Base-by-base conservation (phyloP, 2,329 filamentous ascomycete genomes). In the Monosporascus sp. region DNA sequence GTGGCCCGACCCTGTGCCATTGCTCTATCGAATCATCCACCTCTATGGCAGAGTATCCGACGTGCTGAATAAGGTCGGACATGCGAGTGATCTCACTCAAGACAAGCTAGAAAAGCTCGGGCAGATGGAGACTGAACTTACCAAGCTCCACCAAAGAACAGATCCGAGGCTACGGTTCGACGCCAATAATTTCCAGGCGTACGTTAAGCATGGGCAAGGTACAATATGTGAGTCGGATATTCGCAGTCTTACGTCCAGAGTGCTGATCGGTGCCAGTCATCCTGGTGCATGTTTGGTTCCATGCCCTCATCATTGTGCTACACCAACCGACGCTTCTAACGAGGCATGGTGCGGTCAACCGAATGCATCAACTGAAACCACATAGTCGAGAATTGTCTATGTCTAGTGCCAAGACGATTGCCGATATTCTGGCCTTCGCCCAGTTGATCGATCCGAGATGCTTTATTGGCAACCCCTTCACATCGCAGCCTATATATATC, bases 341-440 rank as follows among this genome's bases (percentile, higher is more conserved):
- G 48, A 89, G 88, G 0, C 91, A 94, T 62, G 78, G 77, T n/a
- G 72, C 75, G 15, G 67, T 79, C 36, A 74, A 72, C 45, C 74
- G 73, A 53, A 85, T 88, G 50, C 79, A 89, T 49, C 87, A 90
- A 52, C 76, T 96, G 1, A 83, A 90, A 38, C 83, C 87, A 0
- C 89, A 94, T 64, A 94, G 89, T 59, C 85, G 89, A 52, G 89
- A 94, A 66, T 69, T 86, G 5, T 90, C 88, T 55, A 92, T 93
- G 87, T 92, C 88, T 15, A 93, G 89, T 24, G 91, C 90, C 14
- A 96, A 95, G 73, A 95, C 90, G 0, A 94, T 96, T 55, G 90
- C 89, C 36, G 90, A 96, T 62, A 96, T 96, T 17, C 72, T 95
- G 8, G 87, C 88, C 1, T 95, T 95, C 68, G 89, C 90, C 0